These are phyloP conservation scores for Blastocystis sp. DNA, from an alignment of 352 stramenopile genomes.

Conservation along the genomic window DNA sequence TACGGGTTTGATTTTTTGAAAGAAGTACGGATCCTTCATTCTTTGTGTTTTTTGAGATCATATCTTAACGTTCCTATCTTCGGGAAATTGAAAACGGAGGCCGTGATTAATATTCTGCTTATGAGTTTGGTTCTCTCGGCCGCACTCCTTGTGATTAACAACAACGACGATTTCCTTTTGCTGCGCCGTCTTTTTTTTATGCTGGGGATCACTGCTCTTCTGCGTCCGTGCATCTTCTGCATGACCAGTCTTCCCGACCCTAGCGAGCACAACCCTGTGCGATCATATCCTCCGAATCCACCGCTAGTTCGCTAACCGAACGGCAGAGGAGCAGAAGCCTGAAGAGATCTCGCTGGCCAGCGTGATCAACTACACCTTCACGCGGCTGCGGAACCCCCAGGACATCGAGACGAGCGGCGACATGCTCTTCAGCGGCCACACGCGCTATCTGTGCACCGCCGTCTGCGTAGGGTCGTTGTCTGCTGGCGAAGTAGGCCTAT, in stretches of 20 bases:
- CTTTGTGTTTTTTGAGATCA: background rate
- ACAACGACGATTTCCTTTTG: conserved; percentile 5
- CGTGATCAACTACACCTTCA: conserved; percentile 51
- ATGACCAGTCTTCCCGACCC: conserved; percentile 52
- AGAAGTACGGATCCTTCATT: background rate
- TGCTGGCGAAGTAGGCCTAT: background rate
- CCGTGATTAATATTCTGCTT: conserved; percentile 32
- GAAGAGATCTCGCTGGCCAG: background rate
- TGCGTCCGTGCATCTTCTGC: conserved; percentile 29
- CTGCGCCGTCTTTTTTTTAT: conserved; percentile 1
- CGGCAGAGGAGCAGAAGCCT: background rate
- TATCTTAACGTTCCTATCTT: conserved; percentile 15
- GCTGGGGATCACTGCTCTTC: conserved; percentile 10
- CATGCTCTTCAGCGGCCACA: conserved; percentile 52
- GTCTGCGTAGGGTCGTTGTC: background rate
- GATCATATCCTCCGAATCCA: background rate
- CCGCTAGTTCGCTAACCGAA: background rate
- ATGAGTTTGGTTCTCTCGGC: background rate
- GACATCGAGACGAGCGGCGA: conserved; percentile 22
- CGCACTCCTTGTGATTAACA: background rate
- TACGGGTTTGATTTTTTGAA: conserved; percentile 43
- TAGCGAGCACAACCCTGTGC: background rate
- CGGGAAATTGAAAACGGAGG: conserved; percentile 28
- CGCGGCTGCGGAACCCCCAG: background rate
- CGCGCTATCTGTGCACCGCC: background rate